phyloP scores from a whole-genome alignment of 2,329 filamentous ascomycete species.

The Ceratocystiopsis minuta region DNA sequence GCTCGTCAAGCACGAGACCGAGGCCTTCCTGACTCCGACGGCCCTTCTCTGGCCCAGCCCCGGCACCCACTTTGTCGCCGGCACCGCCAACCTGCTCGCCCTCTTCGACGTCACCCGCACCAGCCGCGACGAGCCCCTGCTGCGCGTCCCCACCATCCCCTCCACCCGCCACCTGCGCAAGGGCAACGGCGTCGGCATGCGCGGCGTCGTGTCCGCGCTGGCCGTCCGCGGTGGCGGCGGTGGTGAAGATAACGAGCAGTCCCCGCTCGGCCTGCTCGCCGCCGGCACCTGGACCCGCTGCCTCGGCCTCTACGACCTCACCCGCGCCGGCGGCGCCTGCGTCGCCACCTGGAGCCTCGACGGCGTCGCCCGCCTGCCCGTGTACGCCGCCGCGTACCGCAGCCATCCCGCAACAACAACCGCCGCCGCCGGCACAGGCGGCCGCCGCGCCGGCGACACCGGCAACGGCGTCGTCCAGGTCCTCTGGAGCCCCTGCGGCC shows the following conservation, averaged over 20 bases:
- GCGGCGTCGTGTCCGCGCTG: conserved; percentile 40
- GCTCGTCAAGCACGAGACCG: conserved; percentile 40
- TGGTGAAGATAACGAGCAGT: too few relatives aligned
- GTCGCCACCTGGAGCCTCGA: conserved; percentile 42
- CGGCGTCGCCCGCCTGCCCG: conserved; percentile 26
- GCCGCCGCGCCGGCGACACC: conserved; percentile 12
- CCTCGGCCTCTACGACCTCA: conserved; percentile 44
- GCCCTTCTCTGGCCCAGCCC: conserved; percentile 38
- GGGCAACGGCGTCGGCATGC: conserved; percentile 44
- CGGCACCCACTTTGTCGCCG: conserved; percentile 42
- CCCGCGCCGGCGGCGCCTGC: conserved; percentile 29
- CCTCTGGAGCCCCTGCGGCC: conserved; percentile 43
- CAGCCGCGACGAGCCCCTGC: conserved; percentile 31
- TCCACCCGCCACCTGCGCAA: conserved; percentile 39
- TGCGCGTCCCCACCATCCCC: conserved; percentile 41
- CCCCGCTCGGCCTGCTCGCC: conserved; percentile 26
- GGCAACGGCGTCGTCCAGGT: conserved; percentile 47
- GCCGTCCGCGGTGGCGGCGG: conserved; percentile 9
- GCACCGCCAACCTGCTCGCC: conserved; percentile 39
- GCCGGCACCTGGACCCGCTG: conserved; percentile 47
- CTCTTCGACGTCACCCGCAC: conserved; percentile 38
- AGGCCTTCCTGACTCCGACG: conserved; percentile 39
- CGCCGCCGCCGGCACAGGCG: not conserved
- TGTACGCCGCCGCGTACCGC: conserved; percentile 7
- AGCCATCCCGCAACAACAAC: conserved; percentile 2